Base-by-base conservation (phyloP, 1,284 basidiomycete species). In the Schizophyllum amplum region DNA sequence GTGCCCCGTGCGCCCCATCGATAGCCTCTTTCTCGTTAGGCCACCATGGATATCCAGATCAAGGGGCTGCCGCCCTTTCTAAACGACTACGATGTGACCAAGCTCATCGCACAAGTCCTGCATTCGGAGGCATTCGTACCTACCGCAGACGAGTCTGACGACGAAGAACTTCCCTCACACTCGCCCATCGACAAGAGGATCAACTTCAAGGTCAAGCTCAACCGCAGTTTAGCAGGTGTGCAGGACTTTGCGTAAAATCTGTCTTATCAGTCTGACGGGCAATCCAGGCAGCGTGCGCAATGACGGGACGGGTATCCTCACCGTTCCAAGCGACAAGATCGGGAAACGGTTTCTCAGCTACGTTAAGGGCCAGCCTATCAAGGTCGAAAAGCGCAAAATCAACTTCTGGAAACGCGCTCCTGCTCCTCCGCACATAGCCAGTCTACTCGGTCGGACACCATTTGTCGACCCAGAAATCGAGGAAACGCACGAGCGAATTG, bases 401-500 rank as follows among this genome's bases (percentile, higher is more conserved):
- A 70, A 67, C 56, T 74, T 87, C 57, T 71, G 66, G 53, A 59
- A 51, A 20, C 67, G 62, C 4, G 17, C 13, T 17, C 9, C 27
- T 23, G 66, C 72, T 23, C 60, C 47, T 6, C 62, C 57, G 7
- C 52, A 61, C 5, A 53, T 72, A 15, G 62, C 70, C 6, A 64
- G 69, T 24, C 75, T 71, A 4, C 67, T 86, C 24, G 68, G 71
- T 55, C 86, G 84, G 66, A 82, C 84, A 0, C 81, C 79, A 0
- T 90, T 81, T 63, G 72, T 84, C 15, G 69, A 81, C 60, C 86
- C 87, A 0, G 74, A 80, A 23, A 74, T 80, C 1, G 84, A 83
- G 56, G 78, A 81, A 65, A 75, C 79, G 55, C 79, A 76, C 49
- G 71, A 76, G 54, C 60, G 69, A 11, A 86, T 72, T 51, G 62